Evolutionary conservation across 2,329 filamentous ascomycete genomes (phyloP).

Genomic region (Aspergillus fumigatiaffinis): DNA sequence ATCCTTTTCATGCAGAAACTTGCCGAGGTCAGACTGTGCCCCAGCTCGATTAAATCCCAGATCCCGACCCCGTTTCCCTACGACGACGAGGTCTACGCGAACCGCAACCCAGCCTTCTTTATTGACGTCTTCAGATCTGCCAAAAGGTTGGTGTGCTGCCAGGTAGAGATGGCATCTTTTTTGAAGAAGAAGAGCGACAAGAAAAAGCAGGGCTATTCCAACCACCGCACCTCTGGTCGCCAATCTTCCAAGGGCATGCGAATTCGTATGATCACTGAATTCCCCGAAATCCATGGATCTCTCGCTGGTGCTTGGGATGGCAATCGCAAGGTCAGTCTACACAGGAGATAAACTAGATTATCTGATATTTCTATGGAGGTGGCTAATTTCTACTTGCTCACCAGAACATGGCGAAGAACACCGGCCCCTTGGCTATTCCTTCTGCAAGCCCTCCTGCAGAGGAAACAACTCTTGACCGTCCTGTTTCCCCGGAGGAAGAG

Average conservation of each 20-base stretch:
- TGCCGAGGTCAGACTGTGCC: conserved; percentile 11
- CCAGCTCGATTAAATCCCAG: conserved; percentile 4
- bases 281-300: neutral
- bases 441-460: neutral
- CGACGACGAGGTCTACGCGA: conserved; percentile 2
- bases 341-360: neutral
- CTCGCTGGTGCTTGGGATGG: neutral
- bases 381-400: neutral
- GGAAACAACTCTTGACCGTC: neutral
- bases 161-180: conserved; percentile 9
- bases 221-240: neutral
- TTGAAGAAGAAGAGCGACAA: conserved; percentile 1
- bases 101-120: conserved; percentile 16
- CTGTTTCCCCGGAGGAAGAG: neutral
- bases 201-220: neutral
- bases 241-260: neutral
- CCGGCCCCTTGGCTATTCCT: neutral
- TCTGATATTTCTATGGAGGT: neutral
- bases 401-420: neutral
- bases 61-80: conserved; percentile 9
- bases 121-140: conserved; percentile 14
- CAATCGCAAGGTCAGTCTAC: neutral
- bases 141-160: conserved; percentile 4
- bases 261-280: neutral
- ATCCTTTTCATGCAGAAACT: conserved; percentile 13